A percentile compares a stretch with the other conserved stretches of the same genome.
Conservation (phyloP, 1,139 yeast genomes). For the Blastobotrys petasosporus region DNA sequence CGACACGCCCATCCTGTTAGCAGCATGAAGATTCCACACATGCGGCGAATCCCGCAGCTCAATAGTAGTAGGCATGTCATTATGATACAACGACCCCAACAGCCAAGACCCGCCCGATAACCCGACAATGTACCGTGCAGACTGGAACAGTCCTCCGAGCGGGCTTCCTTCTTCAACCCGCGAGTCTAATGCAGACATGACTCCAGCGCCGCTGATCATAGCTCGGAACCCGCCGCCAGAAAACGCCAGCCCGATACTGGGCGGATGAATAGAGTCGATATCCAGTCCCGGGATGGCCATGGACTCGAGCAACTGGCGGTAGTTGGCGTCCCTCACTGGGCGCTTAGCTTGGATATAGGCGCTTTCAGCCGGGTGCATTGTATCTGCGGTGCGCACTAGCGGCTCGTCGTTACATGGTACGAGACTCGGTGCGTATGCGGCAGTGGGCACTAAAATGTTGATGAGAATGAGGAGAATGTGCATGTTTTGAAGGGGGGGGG, state of each 20-base stretch:
- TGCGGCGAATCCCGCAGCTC: constrained; percentile 41
- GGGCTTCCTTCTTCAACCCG: constrained; percentile 52
- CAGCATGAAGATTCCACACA: constrained; percentile 46
- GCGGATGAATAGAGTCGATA: background rate
- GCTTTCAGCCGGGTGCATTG: constrained; percentile 2
- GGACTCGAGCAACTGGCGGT: background rate
- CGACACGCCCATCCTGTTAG: background rate
- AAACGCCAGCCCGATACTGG: constrained; percentile 54
- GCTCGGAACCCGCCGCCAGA: constrained; percentile 87
- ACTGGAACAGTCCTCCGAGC: constrained; percentile 48
- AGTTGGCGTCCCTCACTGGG: background rate
- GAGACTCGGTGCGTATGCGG: constrained; percentile 3
- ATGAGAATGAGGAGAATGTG: no score
- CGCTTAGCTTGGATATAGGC: constrained; percentile 5
- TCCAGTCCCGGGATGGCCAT: constrained; percentile 5
- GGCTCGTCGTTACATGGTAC: constrained; percentile 3
- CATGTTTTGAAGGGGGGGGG: no score
- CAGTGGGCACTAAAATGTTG: background rate
- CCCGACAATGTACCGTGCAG: constrained; percentile 76
- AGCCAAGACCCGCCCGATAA: constrained; percentile 89
- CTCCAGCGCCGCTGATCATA: constrained; percentile 76
- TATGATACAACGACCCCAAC: constrained; percentile 62
- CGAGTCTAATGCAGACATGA: constrained; percentile 64
- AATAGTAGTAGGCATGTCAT: constrained; percentile 47
- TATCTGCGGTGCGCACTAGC: constrained; percentile 7